These are phyloP conservation scores for Stromatinia cepivora DNA, from an alignment of 2,329 filamentous ascomycete species.

Conservation along the genomic window DNA sequence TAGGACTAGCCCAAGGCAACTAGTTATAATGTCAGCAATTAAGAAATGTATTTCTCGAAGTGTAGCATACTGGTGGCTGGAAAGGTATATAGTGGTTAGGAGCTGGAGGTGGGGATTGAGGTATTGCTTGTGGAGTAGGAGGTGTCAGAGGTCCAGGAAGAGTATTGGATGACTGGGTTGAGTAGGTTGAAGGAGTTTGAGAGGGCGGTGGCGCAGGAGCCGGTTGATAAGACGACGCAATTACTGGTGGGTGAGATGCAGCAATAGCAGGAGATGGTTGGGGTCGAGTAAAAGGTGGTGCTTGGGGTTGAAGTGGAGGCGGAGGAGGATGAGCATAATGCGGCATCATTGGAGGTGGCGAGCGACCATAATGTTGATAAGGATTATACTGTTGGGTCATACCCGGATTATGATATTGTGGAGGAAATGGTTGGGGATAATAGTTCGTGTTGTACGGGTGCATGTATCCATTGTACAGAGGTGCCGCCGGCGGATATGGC, in stretches of 20 bases:
- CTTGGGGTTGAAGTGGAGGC: slow-evolving; percentile 32
- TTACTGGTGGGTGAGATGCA: slow-evolving; percentile 55
- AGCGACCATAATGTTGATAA: slow-evolving; percentile 49
- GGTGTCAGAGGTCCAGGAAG: slow-evolving; percentile 47
- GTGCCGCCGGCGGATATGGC: slow-evolving; percentile 45
- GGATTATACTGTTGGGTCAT: slow-evolving; percentile 50
- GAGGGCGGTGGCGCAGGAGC: slow-evolving; percentile 44
- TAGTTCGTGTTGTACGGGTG: slow-evolving; percentile 52
- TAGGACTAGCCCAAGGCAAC: slow-evolving; percentile 58
- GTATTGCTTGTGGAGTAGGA: slow-evolving; percentile 45
- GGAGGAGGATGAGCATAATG: slow-evolving; percentile 52
- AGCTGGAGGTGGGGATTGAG: slow-evolving; percentile 35
- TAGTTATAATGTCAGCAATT: slow-evolving; percentile 41
- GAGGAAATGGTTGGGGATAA: slow-evolving; percentile 57
- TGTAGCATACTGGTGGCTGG: slow-evolving; percentile 51
- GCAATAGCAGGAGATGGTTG: slow-evolving; percentile 55
- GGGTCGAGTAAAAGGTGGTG: slow-evolving; percentile 48
- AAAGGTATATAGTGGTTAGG: slow-evolving; percentile 43
- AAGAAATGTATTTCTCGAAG: slow-evolving; percentile 9
- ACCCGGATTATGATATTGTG: slow-evolving; percentile 56
- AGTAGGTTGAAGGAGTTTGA: slow-evolving; percentile 42
- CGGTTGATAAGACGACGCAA: slow-evolving; percentile 49
- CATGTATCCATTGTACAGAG: slow-evolving; percentile 54
- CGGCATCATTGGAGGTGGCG: slow-evolving; percentile 52
- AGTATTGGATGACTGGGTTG: slow-evolving; percentile 40